Evolutionary conservation across 164 flowering plant genomes (phyloP).

Genomic region (Akebia trifoliata): DNA sequence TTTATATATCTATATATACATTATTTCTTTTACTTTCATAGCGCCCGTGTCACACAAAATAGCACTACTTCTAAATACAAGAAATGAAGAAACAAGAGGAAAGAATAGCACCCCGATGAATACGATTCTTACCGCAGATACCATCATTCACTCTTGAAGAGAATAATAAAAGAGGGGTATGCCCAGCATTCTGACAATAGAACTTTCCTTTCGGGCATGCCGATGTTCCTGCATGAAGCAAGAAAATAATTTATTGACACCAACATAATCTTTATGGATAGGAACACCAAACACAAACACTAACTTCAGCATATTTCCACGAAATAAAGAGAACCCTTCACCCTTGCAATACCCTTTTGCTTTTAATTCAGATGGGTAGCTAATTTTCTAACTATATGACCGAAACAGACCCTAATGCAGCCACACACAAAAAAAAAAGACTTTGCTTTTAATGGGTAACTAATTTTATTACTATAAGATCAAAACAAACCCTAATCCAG

Average conservation of each 20-base stretch:
- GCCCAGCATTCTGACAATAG: constrained; percentile 80
- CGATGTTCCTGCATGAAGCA: constrained; percentile 66
- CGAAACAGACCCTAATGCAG: neutral
- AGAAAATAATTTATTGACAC: constrained; percentile 2
- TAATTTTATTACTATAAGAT: too few species aligned
- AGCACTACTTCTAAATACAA: neutral
- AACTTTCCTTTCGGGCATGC: constrained; percentile 88
- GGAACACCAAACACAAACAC: neutral
- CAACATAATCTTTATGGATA: neutral
- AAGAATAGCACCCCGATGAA: neutral
- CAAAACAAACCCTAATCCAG: too few species aligned
- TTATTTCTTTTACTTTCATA: too few species aligned
- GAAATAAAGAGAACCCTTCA: neutral
- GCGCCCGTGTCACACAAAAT: too few species aligned
- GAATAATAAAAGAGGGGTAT: constrained; percentile 49
- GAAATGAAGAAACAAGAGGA: neutral
- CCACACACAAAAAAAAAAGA: too few species aligned
- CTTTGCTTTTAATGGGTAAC: too few species aligned
- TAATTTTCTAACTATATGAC: neutral
- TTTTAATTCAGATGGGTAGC: neutral
- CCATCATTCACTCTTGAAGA: constrained; percentile 96
- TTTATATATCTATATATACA: too few species aligned
- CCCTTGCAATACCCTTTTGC: neutral
- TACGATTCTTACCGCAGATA: constrained; percentile 69
- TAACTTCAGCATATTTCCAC: neutral